Conservation (phyloP, 768 basidiomycete species). For the Suillus weaverae region DNA sequence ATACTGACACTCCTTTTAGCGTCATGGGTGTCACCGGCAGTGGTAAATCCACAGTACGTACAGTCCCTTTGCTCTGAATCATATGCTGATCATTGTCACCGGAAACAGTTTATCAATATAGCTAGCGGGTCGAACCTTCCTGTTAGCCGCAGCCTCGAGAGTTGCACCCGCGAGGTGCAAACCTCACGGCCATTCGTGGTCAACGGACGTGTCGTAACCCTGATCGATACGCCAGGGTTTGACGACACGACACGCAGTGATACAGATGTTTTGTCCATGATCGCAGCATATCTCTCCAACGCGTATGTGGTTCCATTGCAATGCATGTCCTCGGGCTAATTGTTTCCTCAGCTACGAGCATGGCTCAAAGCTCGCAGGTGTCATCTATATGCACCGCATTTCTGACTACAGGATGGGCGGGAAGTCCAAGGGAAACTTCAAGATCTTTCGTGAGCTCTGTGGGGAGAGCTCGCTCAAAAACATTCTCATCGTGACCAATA, state of each 20-base stretch:
- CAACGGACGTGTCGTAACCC: constrained; percentile 37
- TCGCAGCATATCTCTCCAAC: constrained; percentile 31
- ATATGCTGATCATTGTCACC: not conserved
- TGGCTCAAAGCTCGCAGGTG: constrained; percentile 44
- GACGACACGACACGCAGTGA: constrained; percentile 47
- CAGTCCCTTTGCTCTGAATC: not conserved
- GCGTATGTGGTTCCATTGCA: constrained; percentile 1
- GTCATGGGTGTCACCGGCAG: constrained; percentile 37
- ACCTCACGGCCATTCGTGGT: constrained; percentile 38
- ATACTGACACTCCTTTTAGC: constrained; percentile 12
- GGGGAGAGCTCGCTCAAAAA: constrained; percentile 50
- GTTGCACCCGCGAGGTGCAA: constrained; percentile 45
- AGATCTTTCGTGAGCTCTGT: constrained; percentile 52
- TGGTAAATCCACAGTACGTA: constrained; percentile 35
- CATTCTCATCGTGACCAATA: constrained; percentile 54
- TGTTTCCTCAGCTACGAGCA: constrained; percentile 28
- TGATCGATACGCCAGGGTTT: constrained; percentile 58
- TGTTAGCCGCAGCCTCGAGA: constrained; percentile 41
- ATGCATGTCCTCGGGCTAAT: not conserved
- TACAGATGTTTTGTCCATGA: constrained; percentile 44
- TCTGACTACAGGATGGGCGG: constrained; percentile 50
- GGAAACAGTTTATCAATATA: constrained; percentile 46
- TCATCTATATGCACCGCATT: constrained; percentile 58
- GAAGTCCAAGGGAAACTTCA: constrained; percentile 48
- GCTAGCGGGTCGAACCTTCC: constrained; percentile 42